Evolutionary conservation across 768 basidiomycete genomes (phyloP).

Genomic region (Vararia minispora): DNA sequence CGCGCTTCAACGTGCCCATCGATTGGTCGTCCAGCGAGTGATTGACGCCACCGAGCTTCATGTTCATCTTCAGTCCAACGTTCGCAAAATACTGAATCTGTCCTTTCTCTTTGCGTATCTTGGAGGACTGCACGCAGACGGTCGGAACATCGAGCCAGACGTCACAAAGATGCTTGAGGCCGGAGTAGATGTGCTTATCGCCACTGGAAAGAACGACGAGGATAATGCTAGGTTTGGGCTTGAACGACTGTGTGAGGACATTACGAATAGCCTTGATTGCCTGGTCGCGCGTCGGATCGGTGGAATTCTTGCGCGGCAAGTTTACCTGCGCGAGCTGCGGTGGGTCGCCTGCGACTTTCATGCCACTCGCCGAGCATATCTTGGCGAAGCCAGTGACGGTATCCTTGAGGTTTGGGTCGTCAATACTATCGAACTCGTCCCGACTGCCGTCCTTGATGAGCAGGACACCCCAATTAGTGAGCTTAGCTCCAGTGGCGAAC

Average conservation of each 20-base stretch:
- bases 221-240: slow-evolving; percentile 31
- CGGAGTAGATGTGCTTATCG: slow-evolving; percentile 39
- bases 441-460: slow-evolving; percentile 47
- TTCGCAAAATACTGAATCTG: slow-evolving; percentile 42
- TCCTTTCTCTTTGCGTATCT: slow-evolving; percentile 58
- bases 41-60: slow-evolving; percentile 45
- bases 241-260: slow-evolving; percentile 25
- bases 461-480: slow-evolving; percentile 60
- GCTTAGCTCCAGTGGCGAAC: slow-evolving; percentile 44
- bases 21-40: slow-evolving; percentile 31
- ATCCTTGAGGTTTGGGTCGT: slow-evolving; percentile 41
- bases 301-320: slow-evolving; percentile 39
- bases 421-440: slow-evolving; percentile 44
- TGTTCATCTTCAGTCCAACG: slow-evolving; percentile 44
- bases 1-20: slow-evolving; percentile 25
- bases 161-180: slow-evolving; percentile 42
- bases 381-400: slow-evolving; percentile 41
- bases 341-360: slow-evolving; percentile 30
- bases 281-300: slow-evolving; percentile 41
- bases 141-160: slow-evolving; percentile 40
- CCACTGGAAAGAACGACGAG: slow-evolving; percentile 36
- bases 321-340: slow-evolving; percentile 30
- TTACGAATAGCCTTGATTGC: slow-evolving; percentile 37
- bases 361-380: slow-evolving; percentile 59
- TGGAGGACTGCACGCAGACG: slow-evolving; percentile 63